A percentile compares a stretch with the other conserved stretches of the same genome.
Evolutionary conservation across 2,329 filamentous ascomycete genomes (phyloP).

Genomic region (Claviceps sp.): DNA sequence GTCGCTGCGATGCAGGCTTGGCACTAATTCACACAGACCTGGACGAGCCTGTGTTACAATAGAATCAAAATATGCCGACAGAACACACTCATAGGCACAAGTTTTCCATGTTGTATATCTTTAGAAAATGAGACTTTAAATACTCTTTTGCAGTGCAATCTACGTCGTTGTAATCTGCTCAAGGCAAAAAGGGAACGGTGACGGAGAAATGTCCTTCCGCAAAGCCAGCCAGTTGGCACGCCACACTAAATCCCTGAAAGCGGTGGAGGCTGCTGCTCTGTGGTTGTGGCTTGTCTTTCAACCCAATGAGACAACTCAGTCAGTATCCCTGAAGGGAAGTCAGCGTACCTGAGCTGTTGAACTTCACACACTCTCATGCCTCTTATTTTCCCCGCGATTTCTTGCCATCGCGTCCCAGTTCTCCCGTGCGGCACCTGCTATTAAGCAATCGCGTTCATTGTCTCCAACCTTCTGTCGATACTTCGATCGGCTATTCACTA

Average conservation of each 20-base stretch:
- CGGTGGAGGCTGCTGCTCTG: neutral
- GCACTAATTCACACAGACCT: neutral
- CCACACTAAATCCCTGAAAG: neutral
- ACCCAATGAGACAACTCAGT: slow-evolving; percentile 1
- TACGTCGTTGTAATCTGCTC: no score
- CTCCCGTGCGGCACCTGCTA: slow-evolving; percentile 3
- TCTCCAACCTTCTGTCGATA: neutral
- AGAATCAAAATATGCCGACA: neutral
- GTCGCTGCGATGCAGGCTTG: neutral
- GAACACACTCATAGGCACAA: neutral
- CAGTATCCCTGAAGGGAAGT: slow-evolving; percentile 5
- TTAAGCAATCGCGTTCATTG: slow-evolving; percentile 8
- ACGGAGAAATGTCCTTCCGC: slow-evolving; percentile 2
- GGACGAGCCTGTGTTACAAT: neutral
- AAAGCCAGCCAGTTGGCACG: neutral
- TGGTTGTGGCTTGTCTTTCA: slow-evolving; percentile 1
- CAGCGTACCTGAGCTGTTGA: slow-evolving; percentile 2
- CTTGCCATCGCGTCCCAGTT: slow-evolving; percentile 1
- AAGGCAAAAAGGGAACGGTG: neutral
- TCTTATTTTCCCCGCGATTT: slow-evolving; percentile 3
- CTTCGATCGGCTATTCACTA: neutral
- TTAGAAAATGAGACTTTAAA: neutral
- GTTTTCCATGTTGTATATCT: neutral
- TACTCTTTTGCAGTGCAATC: no score
- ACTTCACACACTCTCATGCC: slow-evolving; percentile 5